These are phyloP conservation scores for Ceratocystis alfenasii DNA, from an alignment of 2,329 filamentous ascomycete species.

Conservation along the genomic window DNA sequence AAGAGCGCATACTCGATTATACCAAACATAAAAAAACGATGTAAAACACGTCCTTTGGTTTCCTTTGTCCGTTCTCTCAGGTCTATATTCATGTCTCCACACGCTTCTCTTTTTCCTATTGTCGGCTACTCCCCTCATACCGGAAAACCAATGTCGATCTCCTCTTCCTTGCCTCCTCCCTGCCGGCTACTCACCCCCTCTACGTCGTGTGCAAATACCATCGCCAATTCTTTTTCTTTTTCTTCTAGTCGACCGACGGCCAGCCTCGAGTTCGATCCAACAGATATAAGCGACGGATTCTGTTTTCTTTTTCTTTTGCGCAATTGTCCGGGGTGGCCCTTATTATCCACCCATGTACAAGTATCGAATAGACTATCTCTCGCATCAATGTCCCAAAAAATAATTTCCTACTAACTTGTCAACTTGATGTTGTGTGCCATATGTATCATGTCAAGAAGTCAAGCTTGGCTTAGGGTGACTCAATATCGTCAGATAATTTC, in stretches of 20 bases:
- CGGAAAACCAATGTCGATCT: conserved; percentile 4
- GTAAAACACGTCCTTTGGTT: conserved; percentile 20
- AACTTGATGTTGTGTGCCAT: neutral
- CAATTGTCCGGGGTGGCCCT: conserved; percentile 9
- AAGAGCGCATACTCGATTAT: conserved; percentile 19
- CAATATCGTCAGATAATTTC: neutral
- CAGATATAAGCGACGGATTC: conserved; percentile 14
- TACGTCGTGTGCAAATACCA: conserved; percentile 18
- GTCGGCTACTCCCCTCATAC: neutral
- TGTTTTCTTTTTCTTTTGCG: conserved; percentile 16
- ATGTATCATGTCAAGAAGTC: neutral
- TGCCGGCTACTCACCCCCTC: neutral
- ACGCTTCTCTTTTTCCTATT: conserved; percentile 1
- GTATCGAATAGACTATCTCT: conserved; percentile 18
- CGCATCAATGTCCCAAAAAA: conserved; percentile 13
- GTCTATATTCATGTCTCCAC: conserved; percentile 14
- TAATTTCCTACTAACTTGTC: neutral
- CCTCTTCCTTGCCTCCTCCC: neutral
- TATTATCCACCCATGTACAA: conserved; percentile 4
- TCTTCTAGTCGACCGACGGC: conserved; percentile 4
- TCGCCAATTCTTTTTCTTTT: conserved; percentile 6
- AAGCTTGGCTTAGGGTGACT: neutral
- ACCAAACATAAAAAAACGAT: conserved; percentile 19
- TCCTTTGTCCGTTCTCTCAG: conserved; percentile 11
- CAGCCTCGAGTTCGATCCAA: conserved; percentile 12